Evolutionary conservation across 441 rosid genomes (phyloP).

Genomic region (Adansonia grandidieri): DNA sequence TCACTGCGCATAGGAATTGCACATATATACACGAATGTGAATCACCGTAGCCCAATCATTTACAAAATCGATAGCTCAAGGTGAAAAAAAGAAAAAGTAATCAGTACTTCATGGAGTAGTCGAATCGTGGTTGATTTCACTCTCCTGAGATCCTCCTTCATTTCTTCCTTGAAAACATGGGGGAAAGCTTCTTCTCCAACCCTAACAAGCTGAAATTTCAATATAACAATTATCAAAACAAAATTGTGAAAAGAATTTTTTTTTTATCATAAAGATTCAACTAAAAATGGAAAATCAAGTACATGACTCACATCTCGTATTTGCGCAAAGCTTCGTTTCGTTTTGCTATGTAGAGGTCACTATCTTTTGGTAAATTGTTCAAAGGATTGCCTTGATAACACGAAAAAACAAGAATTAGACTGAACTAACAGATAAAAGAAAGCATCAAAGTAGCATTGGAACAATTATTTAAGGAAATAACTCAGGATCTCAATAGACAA

Average conservation of each 20-base stretch:
- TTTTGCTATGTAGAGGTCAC: constrained; percentile 74
- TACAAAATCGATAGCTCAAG: constrained; percentile 24
- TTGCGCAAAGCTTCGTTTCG: constrained; percentile 75
- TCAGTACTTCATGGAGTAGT: constrained; percentile 17
- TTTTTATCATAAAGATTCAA: neutral
- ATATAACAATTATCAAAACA: neutral
- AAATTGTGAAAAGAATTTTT: neutral
- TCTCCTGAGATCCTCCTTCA: neutral
- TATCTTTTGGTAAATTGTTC: constrained; percentile 76
- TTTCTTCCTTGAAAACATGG: constrained; percentile 54
- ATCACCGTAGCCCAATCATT: constrained; percentile 17
- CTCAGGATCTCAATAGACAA: neutral
- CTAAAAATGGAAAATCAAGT: neutral
- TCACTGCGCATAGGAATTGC: neutral
- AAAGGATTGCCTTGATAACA: constrained; percentile 56
- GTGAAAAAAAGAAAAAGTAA: neutral
- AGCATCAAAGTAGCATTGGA: neutral
- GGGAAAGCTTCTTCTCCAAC: constrained; percentile 78
- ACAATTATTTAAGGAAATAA: neutral
- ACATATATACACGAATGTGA: neutral
- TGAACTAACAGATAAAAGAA: constrained; percentile 12
- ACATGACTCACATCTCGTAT: constrained; percentile 69
- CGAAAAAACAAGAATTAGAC: neutral
- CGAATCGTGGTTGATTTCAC: neutral
- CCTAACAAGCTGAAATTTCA: constrained; percentile 66